Conservation (phyloP, 192 early-diverging fungal species). For the Chytriomyces confervae region DNA sequence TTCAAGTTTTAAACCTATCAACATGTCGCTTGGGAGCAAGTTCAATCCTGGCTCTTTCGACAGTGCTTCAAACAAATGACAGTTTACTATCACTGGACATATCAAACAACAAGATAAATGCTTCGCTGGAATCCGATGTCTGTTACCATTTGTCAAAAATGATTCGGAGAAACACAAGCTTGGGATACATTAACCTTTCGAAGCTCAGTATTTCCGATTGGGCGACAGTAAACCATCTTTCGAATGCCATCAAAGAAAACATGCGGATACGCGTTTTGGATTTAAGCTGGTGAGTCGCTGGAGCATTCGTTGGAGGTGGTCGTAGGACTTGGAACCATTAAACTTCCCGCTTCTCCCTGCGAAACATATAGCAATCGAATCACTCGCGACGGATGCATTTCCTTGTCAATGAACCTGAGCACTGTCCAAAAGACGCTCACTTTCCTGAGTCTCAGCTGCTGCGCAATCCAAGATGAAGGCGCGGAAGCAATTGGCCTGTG, state of each 20-base stretch:
- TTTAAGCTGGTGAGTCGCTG: constrained; percentile 44
- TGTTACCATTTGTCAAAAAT: constrained; percentile 47
- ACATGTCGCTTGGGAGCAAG: constrained; percentile 36
- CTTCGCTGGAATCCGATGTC: constrained; percentile 46
- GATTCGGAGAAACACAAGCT: constrained; percentile 40
- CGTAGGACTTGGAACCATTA: not conserved
- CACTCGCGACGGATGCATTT: constrained; percentile 51
- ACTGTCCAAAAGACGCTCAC: constrained; percentile 37
- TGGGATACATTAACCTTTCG: constrained; percentile 31
- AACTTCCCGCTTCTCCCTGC: constrained; percentile 1
- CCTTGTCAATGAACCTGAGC: constrained; percentile 42
- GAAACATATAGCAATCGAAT: constrained; percentile 49
- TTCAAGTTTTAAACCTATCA: constrained; percentile 30
- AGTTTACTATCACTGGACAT: constrained; percentile 42
- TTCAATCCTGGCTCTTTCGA: constrained; percentile 49
- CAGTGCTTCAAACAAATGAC: constrained; percentile 55
- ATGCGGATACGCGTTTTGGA: constrained; percentile 35
- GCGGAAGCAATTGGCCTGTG: constrained; percentile 44
- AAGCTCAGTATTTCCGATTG: constrained; percentile 54
- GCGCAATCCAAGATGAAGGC: constrained; percentile 55
- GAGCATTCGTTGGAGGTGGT: not conserved
- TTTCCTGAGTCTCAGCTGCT: constrained; percentile 48
- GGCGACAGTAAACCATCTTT: constrained; percentile 38
- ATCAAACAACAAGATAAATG: constrained; percentile 47
- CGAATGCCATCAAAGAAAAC: constrained; percentile 39